Base-by-base conservation (phyloP, 345 rosid genomes). In the Eucalyptus cladocalyx region DNA sequence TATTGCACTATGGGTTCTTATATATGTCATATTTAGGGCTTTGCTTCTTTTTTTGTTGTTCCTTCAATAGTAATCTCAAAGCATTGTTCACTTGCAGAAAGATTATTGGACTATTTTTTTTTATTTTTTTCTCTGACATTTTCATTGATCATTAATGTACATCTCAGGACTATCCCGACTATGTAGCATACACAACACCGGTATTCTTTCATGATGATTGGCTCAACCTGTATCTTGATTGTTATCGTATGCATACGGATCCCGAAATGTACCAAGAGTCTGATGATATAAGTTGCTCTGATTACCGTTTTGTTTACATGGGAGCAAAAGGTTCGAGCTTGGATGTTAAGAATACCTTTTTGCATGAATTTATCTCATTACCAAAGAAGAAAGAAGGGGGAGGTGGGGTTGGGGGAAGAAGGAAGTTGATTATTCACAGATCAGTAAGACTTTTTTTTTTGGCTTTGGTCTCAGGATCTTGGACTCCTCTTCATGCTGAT, bases 401-500 rank as follows among this genome's bases (percentile, higher is more conserved):
- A 9, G 30, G 30, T 62, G 28, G 13, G 8, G 43, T 6, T 11
- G 24, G 24, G 43, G 43, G 43, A 11, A 21, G 43, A 21, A 23
- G 47, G 30, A 40, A 76, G 47, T 37, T 76, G 30, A 76, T 76
- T 87, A 65, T 42, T 45, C 87, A 87, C 32, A 80, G 90, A 85
- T 87, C 87, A 53, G 87, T 76, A 16, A 91, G 43, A 86, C 90
- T 76, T 40, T 76, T 40, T 76, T 40, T 43, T 76, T 76, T 21
- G 49, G n/a, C 86, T 88, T 88, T 92, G 90, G 86, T 30, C 92
- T 89, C 94, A 97, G 99, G 99, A 90, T 95, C 99, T 87, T 97
- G 99, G 99, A 98, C 98, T 40, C 98, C 99, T 90, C 95, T 97
- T 90, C 99, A 97, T 76, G 98, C 98, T 86, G 99, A 97, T 95